These are phyloP conservation scores for Paramecium biaurelia DNA, from an alignment of 73 alveolate genomes.

Conservation along the genomic window DNA sequence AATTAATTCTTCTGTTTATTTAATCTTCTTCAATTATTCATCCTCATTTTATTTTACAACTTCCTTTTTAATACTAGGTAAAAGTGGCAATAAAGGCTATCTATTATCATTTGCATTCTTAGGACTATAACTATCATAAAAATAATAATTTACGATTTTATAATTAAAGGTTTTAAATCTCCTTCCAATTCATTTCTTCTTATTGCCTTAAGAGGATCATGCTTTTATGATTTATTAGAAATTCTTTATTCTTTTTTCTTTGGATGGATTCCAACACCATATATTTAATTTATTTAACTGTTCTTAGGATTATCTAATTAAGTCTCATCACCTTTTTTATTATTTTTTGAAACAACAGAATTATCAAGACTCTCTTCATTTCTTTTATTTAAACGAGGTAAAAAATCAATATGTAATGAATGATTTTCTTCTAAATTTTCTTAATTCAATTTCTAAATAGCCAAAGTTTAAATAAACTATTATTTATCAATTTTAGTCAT, in stretches of 20 bases:
- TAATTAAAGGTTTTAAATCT: neutral
- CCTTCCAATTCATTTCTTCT: neutral
- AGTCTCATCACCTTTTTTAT: conserved; percentile 12
- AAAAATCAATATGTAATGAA: neutral
- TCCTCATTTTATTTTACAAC: neutral
- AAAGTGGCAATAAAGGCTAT: conserved; percentile 3
- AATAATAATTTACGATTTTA: neutral
- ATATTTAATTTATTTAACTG: neutral
- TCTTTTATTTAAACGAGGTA: neutral
- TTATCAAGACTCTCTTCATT: conserved; percentile 7
- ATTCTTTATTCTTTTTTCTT: neutral
- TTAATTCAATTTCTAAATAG: conserved; percentile 8
- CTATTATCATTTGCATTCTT: neutral
- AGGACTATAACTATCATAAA: neutral
- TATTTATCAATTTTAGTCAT: conserved; percentile 53
- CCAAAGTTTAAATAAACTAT: conserved; percentile 51
- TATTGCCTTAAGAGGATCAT: neutral
- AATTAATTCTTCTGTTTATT: conserved; percentile 31
- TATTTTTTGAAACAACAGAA: neutral
- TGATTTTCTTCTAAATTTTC: conserved; percentile 23
- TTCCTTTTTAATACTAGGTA: conserved; percentile 14
- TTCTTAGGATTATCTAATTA: neutral
- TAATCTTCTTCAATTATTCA: neutral
- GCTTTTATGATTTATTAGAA: conserved; percentile 7
- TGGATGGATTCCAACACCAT: neutral